Base-by-base conservation (phyloP, 108 stramenopile species). In the Bacterosira constricta region DNA sequence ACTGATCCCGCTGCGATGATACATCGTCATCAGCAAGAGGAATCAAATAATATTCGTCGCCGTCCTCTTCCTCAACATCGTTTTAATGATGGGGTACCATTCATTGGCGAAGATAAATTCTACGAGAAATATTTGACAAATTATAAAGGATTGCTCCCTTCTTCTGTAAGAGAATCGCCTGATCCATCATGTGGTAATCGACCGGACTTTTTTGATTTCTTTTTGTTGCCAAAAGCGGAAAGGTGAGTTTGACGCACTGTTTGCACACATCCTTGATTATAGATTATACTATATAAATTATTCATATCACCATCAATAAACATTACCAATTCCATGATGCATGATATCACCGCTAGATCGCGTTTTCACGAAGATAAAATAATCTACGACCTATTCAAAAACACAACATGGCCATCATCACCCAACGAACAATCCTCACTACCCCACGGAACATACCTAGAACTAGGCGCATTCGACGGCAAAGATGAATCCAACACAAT, bases 391-490 rank as follows among this genome's bases (percentile, higher is more conserved):
- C 55, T 56, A 6, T 56, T 56, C 55, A 56, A 56, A 29, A 31
- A 56, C 27, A 56, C 32, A 17, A 56, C 55, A 4, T 6, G 20
- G 23, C 32, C 55, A 31, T 56, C 55, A 1, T 56, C 55, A 6
- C 18, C 55, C 4, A 5, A 11, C 55, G 55, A 56, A 0, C 0
- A 7, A n/a, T 30, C 55, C 6, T 25, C 30, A 3, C 26, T 56
- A 25, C 46, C 46, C 6, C 23, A 47, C 17, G 84, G 84, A 45
- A 83, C 60, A 10, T 83, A 70, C 50, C 77, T 88, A 3, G 88
- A 88, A 55, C 38, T 88, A 27, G 88, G 88, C 5, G 88, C 85
- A 21, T 86, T 73, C 56, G 60, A 86, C 68, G 88, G 88, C 4
- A 66, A 55, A 17, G 52, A 49, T 7, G 83, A 86, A 62, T 63